phyloP scores from a whole-genome alignment of 441 rosid genomes.

The Arabidopsis hybrid region DNA sequence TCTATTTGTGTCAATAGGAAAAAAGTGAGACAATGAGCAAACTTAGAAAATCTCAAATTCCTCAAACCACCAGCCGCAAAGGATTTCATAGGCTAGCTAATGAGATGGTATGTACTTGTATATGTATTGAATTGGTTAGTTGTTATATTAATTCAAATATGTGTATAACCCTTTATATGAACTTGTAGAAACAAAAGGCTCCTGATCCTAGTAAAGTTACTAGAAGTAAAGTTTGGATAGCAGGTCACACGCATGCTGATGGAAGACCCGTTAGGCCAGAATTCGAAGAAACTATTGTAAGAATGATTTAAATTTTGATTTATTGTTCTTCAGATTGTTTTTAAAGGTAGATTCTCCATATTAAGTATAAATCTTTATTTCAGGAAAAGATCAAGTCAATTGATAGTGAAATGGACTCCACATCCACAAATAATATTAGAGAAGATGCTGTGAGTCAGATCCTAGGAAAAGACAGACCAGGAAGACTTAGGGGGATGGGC shows the following conservation, averaged over 20 bases:
- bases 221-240: no score
- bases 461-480: not conserved
- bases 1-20: not conserved
- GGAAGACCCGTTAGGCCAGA: no score
- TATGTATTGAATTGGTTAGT: no score
- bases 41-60: not conserved
- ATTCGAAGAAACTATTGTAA: not conserved
- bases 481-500: not conserved
- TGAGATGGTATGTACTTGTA: no score
- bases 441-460: conserved; percentile 17
- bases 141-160: no score
- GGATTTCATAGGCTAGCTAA: no score
- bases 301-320: not conserved
- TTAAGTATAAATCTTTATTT: not conserved
- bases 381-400: not conserved
- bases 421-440: not conserved
- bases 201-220: no score
- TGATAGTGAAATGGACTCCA: conserved; percentile 12
- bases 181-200: not conserved
- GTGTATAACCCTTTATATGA: no score
- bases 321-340: not conserved
- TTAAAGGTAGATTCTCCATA: not conserved
- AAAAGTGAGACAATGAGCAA: not conserved
- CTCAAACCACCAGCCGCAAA: not conserved
- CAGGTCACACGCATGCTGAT: no score